These are phyloP conservation scores for Tetrapisispora taiwanensis DNA, from an alignment of 805 yeast species.

Conservation along the genomic window DNA sequence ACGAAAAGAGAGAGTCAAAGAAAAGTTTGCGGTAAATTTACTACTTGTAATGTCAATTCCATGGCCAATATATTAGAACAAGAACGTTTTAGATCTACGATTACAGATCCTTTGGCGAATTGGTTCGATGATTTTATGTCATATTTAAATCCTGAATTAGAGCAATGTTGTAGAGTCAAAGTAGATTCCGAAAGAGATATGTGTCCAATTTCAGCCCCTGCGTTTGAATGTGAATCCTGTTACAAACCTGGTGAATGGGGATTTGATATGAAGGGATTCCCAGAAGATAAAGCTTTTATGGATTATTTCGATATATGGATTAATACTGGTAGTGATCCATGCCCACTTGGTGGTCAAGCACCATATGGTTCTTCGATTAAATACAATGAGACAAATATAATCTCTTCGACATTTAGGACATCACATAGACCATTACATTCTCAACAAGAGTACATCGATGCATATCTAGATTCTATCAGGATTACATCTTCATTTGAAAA, in stretches of 20 bases:
- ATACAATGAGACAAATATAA: conserved; percentile 34
- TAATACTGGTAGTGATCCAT: conserved; percentile 70
- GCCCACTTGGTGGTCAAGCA: conserved; percentile 94
- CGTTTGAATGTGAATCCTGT: conserved; percentile 66
- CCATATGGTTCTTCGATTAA: conserved; percentile 63
- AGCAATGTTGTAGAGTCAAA: conserved; percentile 71
- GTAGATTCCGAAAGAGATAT: conserved; percentile 43
- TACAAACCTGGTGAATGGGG: conserved; percentile 55
- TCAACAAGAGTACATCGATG: conserved; percentile 74
- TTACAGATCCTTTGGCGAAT: conserved; percentile 75
- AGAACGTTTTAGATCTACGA: conserved; percentile 63
- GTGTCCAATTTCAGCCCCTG: conserved; percentile 50
- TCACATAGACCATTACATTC: conserved; percentile 72
- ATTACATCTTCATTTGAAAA: conserved; percentile 50
- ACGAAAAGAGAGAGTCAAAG: conserved; percentile 57
- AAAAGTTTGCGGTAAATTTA: conserved; percentile 74
- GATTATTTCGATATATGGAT: conserved; percentile 74
- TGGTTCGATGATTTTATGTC: conserved; percentile 89
- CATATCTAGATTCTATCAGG: conserved; percentile 62
- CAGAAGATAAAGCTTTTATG: conserved; percentile 63
- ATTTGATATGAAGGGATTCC: conserved; percentile 72
- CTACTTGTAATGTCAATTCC: conserved; percentile 73
- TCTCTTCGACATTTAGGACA: conserved; percentile 64
- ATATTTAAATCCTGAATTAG: conserved; percentile 79
- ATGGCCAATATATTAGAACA: conserved; percentile 74